Evolutionary conservation across 2,329 filamentous ascomycete species (phyloP).

Genomic region (Diaporthe batatas): DNA sequence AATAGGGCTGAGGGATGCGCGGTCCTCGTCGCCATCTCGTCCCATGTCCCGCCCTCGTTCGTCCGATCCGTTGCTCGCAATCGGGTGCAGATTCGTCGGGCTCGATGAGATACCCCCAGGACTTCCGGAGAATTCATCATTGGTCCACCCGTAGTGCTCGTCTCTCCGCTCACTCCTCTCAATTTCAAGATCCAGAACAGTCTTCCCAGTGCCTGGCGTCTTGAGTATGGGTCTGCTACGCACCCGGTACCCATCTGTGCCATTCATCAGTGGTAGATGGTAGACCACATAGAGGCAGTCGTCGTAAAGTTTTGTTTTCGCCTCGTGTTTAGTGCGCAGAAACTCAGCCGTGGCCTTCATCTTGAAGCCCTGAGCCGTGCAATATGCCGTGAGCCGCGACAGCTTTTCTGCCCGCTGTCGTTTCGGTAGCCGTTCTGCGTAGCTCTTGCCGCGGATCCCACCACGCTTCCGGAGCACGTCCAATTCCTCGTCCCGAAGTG

Average conservation of each 20-base stretch:
- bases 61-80: slow-evolving; percentile 49
- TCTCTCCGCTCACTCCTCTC: slow-evolving; percentile 91
- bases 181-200: slow-evolving; percentile 93
- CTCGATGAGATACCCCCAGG: slow-evolving; percentile 40
- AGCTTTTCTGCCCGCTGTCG: slow-evolving; percentile 87
- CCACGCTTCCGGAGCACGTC: slow-evolving; percentile 73
- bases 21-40: slow-evolving; percentile 44
- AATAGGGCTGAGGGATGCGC: slow-evolving; percentile 62
- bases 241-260: slow-evolving; percentile 87
- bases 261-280: slow-evolving; percentile 88
- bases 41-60: slow-evolving; percentile 31
- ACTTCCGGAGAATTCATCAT: slow-evolving; percentile 75
- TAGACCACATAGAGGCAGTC: slow-evolving; percentile 98
- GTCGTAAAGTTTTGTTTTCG: slow-evolving; percentile 96
- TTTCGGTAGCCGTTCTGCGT: slow-evolving; percentile 93
- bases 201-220: slow-evolving; percentile 89
- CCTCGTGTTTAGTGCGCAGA: slow-evolving; percentile 86
- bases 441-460: slow-evolving; percentile 82
- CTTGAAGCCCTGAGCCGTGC: slow-evolving; percentile 94
- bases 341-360: slow-evolving; percentile 91
- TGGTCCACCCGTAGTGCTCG: slow-evolving; percentile 92
- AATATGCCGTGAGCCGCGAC: slow-evolving; percentile 93
- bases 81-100: slow-evolving; percentile 43
- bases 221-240: slow-evolving; percentile 92
- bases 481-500: slow-evolving; percentile 76